Evolutionary conservation across 176 grass and related monocot genomes (phyloP), one percentile per base, ranked within the genome.

Genomic region (Eleusine coracana): DNA sequence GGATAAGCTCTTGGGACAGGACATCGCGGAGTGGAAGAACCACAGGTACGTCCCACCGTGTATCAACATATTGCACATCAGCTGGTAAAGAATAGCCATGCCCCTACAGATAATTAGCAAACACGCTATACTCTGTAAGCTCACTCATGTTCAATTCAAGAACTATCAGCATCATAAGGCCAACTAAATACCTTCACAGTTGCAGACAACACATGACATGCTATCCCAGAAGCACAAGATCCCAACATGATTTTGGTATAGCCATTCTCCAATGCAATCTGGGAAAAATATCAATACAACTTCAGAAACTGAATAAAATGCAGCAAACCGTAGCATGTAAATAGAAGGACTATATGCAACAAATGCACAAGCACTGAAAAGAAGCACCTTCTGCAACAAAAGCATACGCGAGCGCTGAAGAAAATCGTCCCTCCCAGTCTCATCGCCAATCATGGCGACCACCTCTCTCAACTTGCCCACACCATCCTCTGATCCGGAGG

Each of bases 41-140:
- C 9, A 99, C 80, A 36, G 96, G 96, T 31, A 93, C 77, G 45
- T 99, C 76, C 89, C 85, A 87, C 65, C 91, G 84, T 68, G 93
- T 86, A 85, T 94, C 93, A 76, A 99, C 85, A 85, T 93, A 99
- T 44, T 99, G 96, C 80, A 99, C 85, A 89, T 99, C 93, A 82
- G 89, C 96, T 48, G 96, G 91, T 83, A 99, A 91, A 83, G 96
- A 91, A 48, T 94, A 96, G 39, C 96, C 96, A 87, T 92, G 93
- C 20, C 96, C 96, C 91, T 99, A 71, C 14, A 29, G 5, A 88
- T 38, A 70, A 71, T 66, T 77, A 63, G 7, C 28, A 91, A 81
- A 21, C 39, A 31, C 17, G 4, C 12, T 14, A 68, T 76, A 39
- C 29, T 61, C 12, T 74, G 23, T 36, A 9, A 28, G 18, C 67